A percentile compares a stretch with the other conserved stretches of the same genome.
Conservation (phyloP, 345 rosid genomes). For the Odontarrhena argentea region DNA sequence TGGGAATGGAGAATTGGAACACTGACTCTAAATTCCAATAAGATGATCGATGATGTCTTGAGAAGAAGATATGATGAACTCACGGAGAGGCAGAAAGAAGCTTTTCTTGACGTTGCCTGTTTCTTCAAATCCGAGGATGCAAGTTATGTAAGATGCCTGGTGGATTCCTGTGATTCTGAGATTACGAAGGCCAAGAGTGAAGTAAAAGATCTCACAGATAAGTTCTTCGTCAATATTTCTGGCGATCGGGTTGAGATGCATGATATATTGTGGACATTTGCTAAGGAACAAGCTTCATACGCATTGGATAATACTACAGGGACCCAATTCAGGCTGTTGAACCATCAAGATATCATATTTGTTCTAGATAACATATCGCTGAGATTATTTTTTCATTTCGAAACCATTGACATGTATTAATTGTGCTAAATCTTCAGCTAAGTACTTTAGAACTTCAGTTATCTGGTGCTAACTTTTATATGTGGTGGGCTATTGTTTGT, state of each 20-base stretch:
- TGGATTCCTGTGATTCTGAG: neutral
- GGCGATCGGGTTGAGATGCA: constrained; percentile 26
- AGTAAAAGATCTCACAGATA: constrained; percentile 19
- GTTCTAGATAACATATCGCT: neutral
- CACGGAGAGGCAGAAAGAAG: neutral
- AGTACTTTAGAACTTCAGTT: too few species aligned
- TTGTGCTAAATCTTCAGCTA: neutral
- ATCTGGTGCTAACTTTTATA: too few species aligned
- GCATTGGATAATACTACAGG: neutral
- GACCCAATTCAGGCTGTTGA: neutral
- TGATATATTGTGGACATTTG: constrained; percentile 37
- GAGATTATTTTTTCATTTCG: neutral
- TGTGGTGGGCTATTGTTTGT: neutral
- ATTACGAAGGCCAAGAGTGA: too few species aligned
- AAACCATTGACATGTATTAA: neutral
- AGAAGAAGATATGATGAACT: constrained; percentile 39
- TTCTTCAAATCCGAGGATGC: constrained; percentile 22
- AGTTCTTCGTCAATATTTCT: constrained; percentile 22
- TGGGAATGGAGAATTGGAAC: constrained; percentile 33
- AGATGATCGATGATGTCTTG: constrained; percentile 4
- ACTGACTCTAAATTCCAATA: constrained; percentile 2
- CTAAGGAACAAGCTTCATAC: neutral
- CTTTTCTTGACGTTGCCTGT: constrained; percentile 43
- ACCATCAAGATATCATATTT: neutral
- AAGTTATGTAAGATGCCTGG: neutral